Base-by-base conservation (phyloP, 768 basidiomycete species). In the Kwoniella europaea region DNA sequence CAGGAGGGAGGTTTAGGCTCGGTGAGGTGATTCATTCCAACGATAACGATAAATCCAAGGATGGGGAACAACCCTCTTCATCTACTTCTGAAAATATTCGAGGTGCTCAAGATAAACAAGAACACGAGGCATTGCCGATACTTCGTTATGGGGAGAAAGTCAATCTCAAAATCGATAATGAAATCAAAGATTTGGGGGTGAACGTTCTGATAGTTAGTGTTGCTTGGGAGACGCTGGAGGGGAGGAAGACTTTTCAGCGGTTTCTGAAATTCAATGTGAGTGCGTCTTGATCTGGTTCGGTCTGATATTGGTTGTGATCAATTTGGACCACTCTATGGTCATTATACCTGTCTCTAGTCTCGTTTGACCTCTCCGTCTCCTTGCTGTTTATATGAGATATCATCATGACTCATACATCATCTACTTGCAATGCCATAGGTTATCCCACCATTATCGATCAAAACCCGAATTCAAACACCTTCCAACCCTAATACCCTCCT, bases 181-280 rank as follows among this genome's bases (percentile, higher is more conserved):
- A 98, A 84, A 92, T 97, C 74, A 97, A 97, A 84, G 94, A 98
- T 79, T 86, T 96, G 20, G 94, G 93, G 0, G 90, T 93, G 79
- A 94, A 96, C 82, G 92, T 95, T 12, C 85, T 98, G 50, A 92
- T 90, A 2, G 94, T 93, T 78, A 89, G 89, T 6, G 91, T 96
- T 29, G 88, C 88, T 24, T 97, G 96, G 85, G 89, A 88, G n/a
- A 86, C 91, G 12, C 90, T 90, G 2, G 75, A 74, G 1, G 79
- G 70, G 0, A 62, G 70, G 16, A 74, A 74, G 79, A 89, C 89
- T 27, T 93, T 95, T 81, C 87, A 91, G 63, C 92, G 94, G 81
- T 94, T 92, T 84, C 93, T 94, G 85, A 94, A 94, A 80, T 96
- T 95, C 83, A 88, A 88, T 60, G 93, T 95, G 79, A 81, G 91